phyloP scores from a whole-genome alignment of 306 rosid species.

The Vigna radiata region DNA sequence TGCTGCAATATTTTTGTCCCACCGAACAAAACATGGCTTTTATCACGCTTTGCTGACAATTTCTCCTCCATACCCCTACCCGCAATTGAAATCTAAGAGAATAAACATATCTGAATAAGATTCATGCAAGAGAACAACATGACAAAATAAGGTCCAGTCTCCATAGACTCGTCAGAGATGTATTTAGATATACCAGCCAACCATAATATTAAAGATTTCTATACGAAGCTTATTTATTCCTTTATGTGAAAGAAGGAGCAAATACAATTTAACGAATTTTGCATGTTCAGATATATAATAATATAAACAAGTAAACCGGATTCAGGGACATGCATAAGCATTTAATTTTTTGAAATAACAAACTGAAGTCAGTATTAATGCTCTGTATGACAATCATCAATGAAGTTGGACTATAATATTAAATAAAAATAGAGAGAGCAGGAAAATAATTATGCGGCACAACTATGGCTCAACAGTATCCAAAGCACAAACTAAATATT shows the following conservation, averaged over 20 bases:
- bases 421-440: background rate
- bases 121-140: slow-evolving; percentile 14
- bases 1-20: slow-evolving; percentile 99
- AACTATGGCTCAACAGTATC: slow-evolving; percentile 2
- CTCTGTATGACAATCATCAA: background rate
- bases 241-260: slow-evolving; percentile 11
- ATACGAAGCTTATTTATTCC: slow-evolving; percentile 2
- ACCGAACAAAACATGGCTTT: slow-evolving; percentile 89
- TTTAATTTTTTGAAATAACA: slow-evolving; percentile 3
- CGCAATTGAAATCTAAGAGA: slow-evolving; percentile 73
- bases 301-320: background rate
- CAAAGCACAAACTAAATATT: slow-evolving; percentile 23
- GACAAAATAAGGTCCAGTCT: slow-evolving; percentile 20
- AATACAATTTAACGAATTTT: slow-evolving; percentile 17
- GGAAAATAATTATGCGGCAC: background rate
- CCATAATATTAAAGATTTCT: slow-evolving; percentile 23
- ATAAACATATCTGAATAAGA: slow-evolving; percentile 44
- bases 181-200: slow-evolving; percentile 28
- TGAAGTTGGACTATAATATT: background rate
- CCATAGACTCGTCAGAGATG: slow-evolving; percentile 23
- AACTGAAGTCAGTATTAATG: slow-evolving; percentile 25
- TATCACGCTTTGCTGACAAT: slow-evolving; percentile 85
- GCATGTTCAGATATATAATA: slow-evolving; percentile 20
- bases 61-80: slow-evolving; percentile 79
- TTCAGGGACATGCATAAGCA: slow-evolving; percentile 4